Evolutionary conservation across 139 green algal genomes (phyloP).

Genomic region (Trebouxia sp.): DNA sequence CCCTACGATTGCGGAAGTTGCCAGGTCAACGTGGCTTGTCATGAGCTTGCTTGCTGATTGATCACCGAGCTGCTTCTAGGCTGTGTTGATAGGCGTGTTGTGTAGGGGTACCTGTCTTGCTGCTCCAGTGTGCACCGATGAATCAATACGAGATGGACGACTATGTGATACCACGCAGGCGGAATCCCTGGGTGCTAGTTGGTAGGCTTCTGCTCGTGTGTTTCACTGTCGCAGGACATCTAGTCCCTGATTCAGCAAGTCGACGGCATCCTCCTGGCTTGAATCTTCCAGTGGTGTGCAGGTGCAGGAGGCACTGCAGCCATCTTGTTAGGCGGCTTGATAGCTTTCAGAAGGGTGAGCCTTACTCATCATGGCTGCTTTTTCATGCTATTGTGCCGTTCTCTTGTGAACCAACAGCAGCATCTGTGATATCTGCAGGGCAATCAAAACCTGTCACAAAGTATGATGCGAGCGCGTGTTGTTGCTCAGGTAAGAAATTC

Average conservation of each 20-base stretch:
- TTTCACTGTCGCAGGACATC: background rate
- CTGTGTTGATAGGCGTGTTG: too few relatives aligned
- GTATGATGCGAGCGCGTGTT: conserved; percentile 21
- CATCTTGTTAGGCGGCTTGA: background rate
- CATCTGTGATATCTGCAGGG: background rate
- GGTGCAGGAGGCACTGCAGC: conserved; percentile 10
- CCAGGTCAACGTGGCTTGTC: background rate
- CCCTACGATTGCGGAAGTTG: too few relatives aligned
- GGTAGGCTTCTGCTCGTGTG: background rate
- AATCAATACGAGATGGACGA: conserved; percentile 12
- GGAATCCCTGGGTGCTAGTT: background rate
- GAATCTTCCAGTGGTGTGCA: background rate
- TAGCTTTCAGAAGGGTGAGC: conserved; percentile 6
- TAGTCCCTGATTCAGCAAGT: too few relatives aligned
- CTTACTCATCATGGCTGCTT: too few relatives aligned
- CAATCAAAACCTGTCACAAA: conserved; percentile 6
- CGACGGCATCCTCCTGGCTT: too few relatives aligned
- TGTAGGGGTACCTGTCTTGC: too few relatives aligned
- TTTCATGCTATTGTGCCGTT: too few relatives aligned
- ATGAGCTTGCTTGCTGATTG: too few relatives aligned
- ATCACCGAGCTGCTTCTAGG: too few relatives aligned
- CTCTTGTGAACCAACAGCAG: background rate
- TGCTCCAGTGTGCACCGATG: background rate
- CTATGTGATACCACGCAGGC: conserved; percentile 7
- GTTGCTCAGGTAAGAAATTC: conserved; percentile 6